Percentiles rank a stretch among this genome's conserved stretches.
Conservation (phyloP, 139 green algal genomes). For the Picochlorum sp. region DNA sequence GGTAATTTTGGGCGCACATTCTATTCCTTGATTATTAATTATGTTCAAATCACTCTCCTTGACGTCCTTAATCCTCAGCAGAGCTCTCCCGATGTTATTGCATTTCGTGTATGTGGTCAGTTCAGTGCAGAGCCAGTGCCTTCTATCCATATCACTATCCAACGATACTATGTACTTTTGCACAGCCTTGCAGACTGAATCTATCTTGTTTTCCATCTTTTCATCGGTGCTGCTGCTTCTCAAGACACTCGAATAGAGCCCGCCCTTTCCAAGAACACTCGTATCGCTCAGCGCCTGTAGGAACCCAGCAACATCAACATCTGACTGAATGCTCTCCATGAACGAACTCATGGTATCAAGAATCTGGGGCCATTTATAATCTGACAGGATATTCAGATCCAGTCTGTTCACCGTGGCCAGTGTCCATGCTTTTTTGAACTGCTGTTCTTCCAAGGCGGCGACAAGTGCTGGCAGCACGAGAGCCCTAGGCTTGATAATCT, state of each 20-base stretch:
- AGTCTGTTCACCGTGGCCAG: slow-evolving; percentile 56
- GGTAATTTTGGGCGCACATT: neutral
- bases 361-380: slow-evolving; percentile 75
- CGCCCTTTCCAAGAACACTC: slow-evolving; percentile 26
- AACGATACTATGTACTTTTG: neutral
- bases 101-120: slow-evolving; percentile 40
- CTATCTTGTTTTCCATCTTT: neutral
- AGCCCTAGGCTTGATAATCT: slow-evolving; percentile 64
- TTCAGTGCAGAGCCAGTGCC: slow-evolving; percentile 42
- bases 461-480: slow-evolving; percentile 71
- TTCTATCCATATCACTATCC: neutral
- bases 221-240: neutral
- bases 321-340: slow-evolving; percentile 31
- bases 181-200: neutral
- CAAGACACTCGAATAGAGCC: slow-evolving; percentile 49
- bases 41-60: slow-evolving; percentile 50
- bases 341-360: slow-evolving; percentile 39
- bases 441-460: slow-evolving; percentile 30
- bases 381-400: slow-evolving; percentile 90
- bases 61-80: slow-evolving; percentile 48
- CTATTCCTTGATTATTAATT: neutral
- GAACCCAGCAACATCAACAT: slow-evolving; percentile 69
- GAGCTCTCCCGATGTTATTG: slow-evolving; percentile 57
- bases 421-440: slow-evolving; percentile 43
- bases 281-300: slow-evolving; percentile 50